phyloP scores from a whole-genome alignment of 768 basidiomycete genomes.

The Suillus decipiens region DNA sequence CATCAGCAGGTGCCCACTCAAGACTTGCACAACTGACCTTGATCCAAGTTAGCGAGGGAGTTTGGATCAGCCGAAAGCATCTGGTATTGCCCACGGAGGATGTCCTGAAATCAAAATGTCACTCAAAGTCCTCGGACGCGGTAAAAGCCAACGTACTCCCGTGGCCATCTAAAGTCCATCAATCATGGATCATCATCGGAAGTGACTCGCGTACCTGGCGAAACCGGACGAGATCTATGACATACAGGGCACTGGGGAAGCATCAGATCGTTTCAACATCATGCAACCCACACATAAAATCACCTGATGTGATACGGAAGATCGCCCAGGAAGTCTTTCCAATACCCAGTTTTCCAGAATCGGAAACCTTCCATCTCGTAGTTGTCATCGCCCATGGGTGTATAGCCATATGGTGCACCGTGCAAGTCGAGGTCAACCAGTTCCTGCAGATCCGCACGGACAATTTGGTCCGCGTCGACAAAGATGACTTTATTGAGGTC shows the following conservation, averaged over 20 bases:
- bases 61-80: conserved; percentile 91
- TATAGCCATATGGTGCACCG: conserved; percentile 93
- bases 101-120: conserved; percentile 52
- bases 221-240: conserved; percentile 94
- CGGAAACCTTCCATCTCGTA: conserved; percentile 96
- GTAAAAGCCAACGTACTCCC: conserved; percentile 41
- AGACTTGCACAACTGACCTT: conserved; percentile 50
- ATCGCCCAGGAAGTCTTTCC: conserved; percentile 85
- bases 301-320: conserved; percentile 95
- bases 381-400: conserved; percentile 97
- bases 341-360: conserved; percentile 98
- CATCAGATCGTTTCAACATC: conserved; percentile 14
- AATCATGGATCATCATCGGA: conserved; percentile 2
- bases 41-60: conserved; percentile 92
- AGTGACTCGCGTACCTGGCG: conserved; percentile 59
- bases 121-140: not conserved
- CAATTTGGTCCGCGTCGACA: conserved; percentile 97
- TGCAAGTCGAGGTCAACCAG: conserved; percentile 91
- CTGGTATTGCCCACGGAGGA: conserved; percentile 90
- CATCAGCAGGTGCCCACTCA: not conserved
- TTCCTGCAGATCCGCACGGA: conserved; percentile 93
- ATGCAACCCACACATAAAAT: conserved; percentile 18
- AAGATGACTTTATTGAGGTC: conserved; percentile 99
- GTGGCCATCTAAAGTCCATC: conserved; percentile 48
- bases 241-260: conserved; percentile 79